These are phyloP conservation scores for Lactarius tabidus DNA, from an alignment of 768 basidiomycete genomes.

Conservation along the genomic window DNA sequence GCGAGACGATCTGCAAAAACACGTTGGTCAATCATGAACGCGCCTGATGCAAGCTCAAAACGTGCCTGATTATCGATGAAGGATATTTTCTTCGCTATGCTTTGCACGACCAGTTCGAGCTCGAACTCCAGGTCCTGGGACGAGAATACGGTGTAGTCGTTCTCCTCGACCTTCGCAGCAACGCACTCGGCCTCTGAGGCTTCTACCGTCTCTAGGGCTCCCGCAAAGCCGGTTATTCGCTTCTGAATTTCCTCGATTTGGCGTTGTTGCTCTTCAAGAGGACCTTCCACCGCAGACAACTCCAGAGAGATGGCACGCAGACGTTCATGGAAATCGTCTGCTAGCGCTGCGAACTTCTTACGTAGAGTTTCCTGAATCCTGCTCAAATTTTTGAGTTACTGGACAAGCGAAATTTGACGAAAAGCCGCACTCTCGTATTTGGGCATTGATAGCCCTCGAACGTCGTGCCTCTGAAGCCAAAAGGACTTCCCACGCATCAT, in stretches of 20 bases:
- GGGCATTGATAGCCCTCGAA: conserved; percentile 80
- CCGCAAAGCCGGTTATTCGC: conserved; percentile 61
- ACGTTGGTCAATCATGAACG: background rate
- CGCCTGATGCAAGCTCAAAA: background rate
- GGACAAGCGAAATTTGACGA: background rate
- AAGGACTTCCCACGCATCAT: conserved; percentile 69
- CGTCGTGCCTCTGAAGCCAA: conserved; percentile 70
- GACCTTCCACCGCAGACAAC: conserved; percentile 69
- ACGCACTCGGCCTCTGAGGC: conserved; percentile 71
- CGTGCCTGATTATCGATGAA: conserved; percentile 95
- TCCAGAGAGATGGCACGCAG: conserved; percentile 65
- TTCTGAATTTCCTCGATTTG: conserved; percentile 60
- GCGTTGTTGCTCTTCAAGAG: conserved; percentile 78
- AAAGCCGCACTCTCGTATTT: conserved; percentile 75
- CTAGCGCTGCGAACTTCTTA: conserved; percentile 70
- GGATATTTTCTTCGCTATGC: conserved; percentile 82
- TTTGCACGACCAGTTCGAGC: conserved; percentile 74
- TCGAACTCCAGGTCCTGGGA: conserved; percentile 89
- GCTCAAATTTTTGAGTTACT: conserved; percentile 3
- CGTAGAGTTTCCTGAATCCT: conserved; percentile 83
- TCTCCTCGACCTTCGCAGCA: conserved; percentile 92
- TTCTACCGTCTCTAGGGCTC: conserved; percentile 49
- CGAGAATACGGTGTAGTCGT: conserved; percentile 91
- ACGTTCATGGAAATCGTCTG: conserved; percentile 70
- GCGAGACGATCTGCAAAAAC: conserved; percentile 73